phyloP scores from a whole-genome alignment of 495 filamentous ascomycete genomes.

The Amphirosellinia nigrospora region DNA sequence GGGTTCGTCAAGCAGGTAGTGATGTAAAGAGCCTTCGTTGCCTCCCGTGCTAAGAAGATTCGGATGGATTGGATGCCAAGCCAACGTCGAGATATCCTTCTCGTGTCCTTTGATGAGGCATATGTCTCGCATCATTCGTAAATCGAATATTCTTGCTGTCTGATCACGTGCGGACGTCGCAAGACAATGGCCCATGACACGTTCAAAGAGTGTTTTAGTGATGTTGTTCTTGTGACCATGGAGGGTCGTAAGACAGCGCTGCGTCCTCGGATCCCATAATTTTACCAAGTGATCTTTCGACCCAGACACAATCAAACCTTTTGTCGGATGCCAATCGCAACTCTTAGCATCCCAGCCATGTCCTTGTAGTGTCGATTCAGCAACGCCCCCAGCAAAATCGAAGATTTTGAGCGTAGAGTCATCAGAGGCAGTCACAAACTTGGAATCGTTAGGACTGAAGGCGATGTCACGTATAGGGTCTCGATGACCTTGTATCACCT shows the following conservation, averaged over 20 bases:
- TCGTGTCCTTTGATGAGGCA: slow-evolving; percentile 90
- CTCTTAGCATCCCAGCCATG: slow-evolving; percentile 97
- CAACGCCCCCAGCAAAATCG: slow-evolving; percentile 86
- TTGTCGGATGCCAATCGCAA: slow-evolving; percentile 97
- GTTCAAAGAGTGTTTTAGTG: slow-evolving; percentile 86
- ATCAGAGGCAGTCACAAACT: slow-evolving; percentile 95
- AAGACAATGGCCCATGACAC: slow-evolving; percentile 77
- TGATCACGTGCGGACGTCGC: slow-evolving; percentile 93
- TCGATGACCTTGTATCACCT: slow-evolving; percentile 87
- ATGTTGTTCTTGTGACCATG: slow-evolving; percentile 98
- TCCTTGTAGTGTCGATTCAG: slow-evolving; percentile 80
- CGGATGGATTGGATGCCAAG: slow-evolving; percentile 92
- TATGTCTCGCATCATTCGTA: slow-evolving; percentile 98
- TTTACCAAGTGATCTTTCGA: slow-evolving; percentile 98
- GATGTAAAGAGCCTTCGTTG: slow-evolving; percentile 84
- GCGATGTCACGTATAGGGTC: slow-evolving; percentile 91
- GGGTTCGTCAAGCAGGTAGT: slow-evolving; percentile 92
- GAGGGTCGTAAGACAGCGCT: slow-evolving; percentile 87
- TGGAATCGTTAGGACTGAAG: slow-evolving; percentile 89
- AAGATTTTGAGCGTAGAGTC: slow-evolving; percentile 93
- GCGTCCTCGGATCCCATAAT: slow-evolving; percentile 93
- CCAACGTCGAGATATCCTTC: slow-evolving; percentile 89
- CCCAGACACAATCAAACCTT: slow-evolving; percentile 91
- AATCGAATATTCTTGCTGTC: slow-evolving; percentile 88
- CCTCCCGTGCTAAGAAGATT: slow-evolving; percentile 90